These are phyloP conservation scores for Phytophthora palmivora DNA, from an alignment of 352 stramenopile species.

Conservation along the genomic window DNA sequence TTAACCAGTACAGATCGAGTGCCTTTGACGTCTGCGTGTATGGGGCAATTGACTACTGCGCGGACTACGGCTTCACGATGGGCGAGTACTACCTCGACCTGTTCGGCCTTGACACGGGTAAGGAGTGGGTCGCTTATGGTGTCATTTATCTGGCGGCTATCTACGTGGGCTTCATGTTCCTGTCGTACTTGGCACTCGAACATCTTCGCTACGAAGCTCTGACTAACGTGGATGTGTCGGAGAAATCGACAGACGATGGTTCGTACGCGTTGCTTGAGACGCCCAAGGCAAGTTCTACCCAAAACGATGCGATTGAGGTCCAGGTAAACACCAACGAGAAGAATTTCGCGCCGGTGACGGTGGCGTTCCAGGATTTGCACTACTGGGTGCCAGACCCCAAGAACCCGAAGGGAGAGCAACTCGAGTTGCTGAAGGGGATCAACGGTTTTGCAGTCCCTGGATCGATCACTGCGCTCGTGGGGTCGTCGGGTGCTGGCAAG, in stretches of 20 bases:
- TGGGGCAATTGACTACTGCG: slow-evolving; percentile 32
- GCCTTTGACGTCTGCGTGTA: slow-evolving; percentile 39
- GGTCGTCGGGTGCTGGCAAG: background rate
- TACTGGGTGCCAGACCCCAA: slow-evolving; percentile 29
- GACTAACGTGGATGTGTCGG: slow-evolving; percentile 25
- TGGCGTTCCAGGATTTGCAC: slow-evolving; percentile 36
- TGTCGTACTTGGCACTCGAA: slow-evolving; percentile 27
- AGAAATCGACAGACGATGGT: slow-evolving; percentile 1
- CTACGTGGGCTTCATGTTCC: slow-evolving; percentile 34
- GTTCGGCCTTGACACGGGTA: slow-evolving; percentile 29
- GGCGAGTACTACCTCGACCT: slow-evolving; percentile 42
- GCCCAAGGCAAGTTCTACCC: slow-evolving; percentile 12
- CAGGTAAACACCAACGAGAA: slow-evolving; percentile 6
- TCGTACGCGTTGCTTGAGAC: slow-evolving; percentile 26
- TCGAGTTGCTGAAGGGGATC: slow-evolving; percentile 35
- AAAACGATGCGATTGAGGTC: no score
- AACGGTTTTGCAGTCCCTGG: slow-evolving; percentile 17
- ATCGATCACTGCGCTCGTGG: slow-evolving; percentile 13
- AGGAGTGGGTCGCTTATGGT: slow-evolving; percentile 27
- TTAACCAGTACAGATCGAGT: slow-evolving; percentile 41
- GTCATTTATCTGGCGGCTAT: slow-evolving; percentile 24
- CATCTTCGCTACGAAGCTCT: slow-evolving; percentile 32
- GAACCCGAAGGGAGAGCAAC: slow-evolving; percentile 12
- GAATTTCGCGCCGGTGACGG: slow-evolving; percentile 25
- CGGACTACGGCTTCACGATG: slow-evolving; percentile 38